Base-by-base conservation (phyloP, 75 land plant species). In the Pinus taeda region DNA sequence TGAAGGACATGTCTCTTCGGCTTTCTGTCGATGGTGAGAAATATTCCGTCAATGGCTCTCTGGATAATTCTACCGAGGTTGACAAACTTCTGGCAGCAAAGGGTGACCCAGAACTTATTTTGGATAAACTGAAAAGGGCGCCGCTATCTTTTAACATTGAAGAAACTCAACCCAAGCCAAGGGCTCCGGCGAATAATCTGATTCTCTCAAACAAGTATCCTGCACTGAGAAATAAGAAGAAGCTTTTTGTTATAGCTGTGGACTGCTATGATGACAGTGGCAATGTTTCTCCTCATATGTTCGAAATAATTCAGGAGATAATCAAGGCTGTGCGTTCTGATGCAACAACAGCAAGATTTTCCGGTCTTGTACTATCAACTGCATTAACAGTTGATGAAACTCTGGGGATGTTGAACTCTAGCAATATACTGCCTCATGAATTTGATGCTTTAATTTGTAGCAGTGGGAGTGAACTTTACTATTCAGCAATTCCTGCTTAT, bases 371-470 rank as follows among this genome's bases (percentile, higher is more conserved):
- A 7, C 60, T 93, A 24, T 86, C 92, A 45, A 93, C 96, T 5
- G 90, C 93, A 5, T 85, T 93, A 92, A 80, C 92, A 1, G 37
- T 89, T 58, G 74, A 79, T 7, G 94, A 93, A 60, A 85, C 85
- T 37, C 18, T 86, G 12, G 78, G 82, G 17, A 77, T 93, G n/a
- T 53, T 91, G 77, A 86, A 80, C 39, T 79, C 83, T 24, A 89
- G 82, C 29, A 88, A 83, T 24, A 80, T 91, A 39, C 78, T 77
- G 61, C 78, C 75, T 30, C 82, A 39, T 2, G 92, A 91, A 3
- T 93, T 93, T 79, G 96, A 93, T 78, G 96, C 93, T 36, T 60
- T 93, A 74, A 87, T 93, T 13, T 93, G 96, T 71, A 84, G 93
- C 74, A 93, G 96, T 80, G 96, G 93, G 4, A 87, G 96, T 80